phyloP scores from a whole-genome alignment of 2,329 filamentous ascomycete species.

The Cladosporium sphaerospermum region DNA sequence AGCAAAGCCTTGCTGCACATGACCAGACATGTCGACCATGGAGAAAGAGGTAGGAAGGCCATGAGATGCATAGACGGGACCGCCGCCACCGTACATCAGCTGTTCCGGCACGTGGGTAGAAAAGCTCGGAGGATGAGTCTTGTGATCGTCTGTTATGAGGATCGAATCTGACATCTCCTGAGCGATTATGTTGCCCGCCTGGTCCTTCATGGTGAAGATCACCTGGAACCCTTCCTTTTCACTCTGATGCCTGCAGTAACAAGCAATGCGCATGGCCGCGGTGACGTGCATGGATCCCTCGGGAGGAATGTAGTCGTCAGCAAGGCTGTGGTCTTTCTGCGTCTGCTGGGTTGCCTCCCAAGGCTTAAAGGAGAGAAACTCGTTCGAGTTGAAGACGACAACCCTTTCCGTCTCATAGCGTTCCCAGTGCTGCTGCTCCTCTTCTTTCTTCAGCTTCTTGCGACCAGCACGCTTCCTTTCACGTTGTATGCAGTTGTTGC shows the following conservation, averaged over 20 bases:
- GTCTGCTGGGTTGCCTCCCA: constrained; percentile 35
- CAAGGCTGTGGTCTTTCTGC: constrained; percentile 16
- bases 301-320: constrained; percentile 30
- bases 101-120: constrained; percentile 14
- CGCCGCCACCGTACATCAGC: constrained; percentile 11
- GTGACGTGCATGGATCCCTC: constrained; percentile 69
- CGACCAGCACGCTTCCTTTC: constrained; percentile 85
- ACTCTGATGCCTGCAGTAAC: constrained; percentile 90
- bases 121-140: constrained; percentile 56
- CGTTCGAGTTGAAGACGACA: constrained; percentile 85
- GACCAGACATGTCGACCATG: constrained; percentile 32
- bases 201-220: constrained; percentile 90
- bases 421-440: constrained; percentile 85
- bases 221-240: constrained; percentile 91
- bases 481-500: constrained; percentile 80
- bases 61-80: constrained; percentile 9
- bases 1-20: constrained; percentile 42
- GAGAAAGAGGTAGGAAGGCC: constrained; percentile 32
- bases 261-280: constrained; percentile 90
- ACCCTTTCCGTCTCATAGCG: constrained; percentile 73
- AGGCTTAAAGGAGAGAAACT: constrained; percentile 76
- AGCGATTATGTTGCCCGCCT: constrained; percentile 66
- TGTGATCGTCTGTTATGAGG: constrained; percentile 97
- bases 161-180: constrained; percentile 83
- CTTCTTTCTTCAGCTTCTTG: constrained; percentile 88